Evolutionary conservation across 495 filamentous ascomycete species (phyloP).

Genomic region (Talaromyces liani): DNA sequence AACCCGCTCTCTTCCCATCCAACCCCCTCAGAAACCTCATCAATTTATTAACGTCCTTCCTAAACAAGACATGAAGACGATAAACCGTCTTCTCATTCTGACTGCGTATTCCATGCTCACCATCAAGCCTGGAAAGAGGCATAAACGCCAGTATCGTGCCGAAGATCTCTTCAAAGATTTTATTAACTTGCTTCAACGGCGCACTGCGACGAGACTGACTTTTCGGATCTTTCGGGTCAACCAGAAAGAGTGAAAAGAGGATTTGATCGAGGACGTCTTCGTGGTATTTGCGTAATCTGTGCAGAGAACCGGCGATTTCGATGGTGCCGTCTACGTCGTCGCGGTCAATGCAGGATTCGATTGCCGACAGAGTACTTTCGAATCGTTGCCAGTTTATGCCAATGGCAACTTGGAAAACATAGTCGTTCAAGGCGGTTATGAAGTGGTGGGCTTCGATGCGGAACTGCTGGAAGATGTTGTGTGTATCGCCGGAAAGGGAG

Average conservation of each 20-base stretch:
- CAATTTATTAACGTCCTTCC: conserved; percentile 63
- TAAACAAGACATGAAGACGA: conserved; percentile 55
- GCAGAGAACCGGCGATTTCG: conserved; percentile 50
- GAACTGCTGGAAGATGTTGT: conserved; percentile 52
- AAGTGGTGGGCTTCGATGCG: conserved; percentile 73
- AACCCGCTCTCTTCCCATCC: conserved; percentile 35
- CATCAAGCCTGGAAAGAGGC: conserved; percentile 36
- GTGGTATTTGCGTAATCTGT: conserved; percentile 60
- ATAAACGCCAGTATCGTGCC: conserved; percentile 62
- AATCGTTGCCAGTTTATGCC: conserved; percentile 63
- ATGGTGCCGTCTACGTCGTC: conserved; percentile 38
- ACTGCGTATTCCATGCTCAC: conserved; percentile 27
- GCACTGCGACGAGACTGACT: neutral
- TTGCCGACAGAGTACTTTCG: conserved; percentile 50
- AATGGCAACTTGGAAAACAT: conserved; percentile 74
- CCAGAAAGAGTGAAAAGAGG: conserved; percentile 63
- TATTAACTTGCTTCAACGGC: conserved; percentile 52
- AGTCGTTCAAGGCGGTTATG: conserved; percentile 54
- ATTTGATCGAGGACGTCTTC: conserved; percentile 73
- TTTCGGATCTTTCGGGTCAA: conserved; percentile 46
- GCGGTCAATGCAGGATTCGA: conserved; percentile 51
- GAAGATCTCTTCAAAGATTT: conserved; percentile 73
- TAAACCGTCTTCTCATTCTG: conserved; percentile 35
- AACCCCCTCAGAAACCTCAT: conserved; percentile 29
- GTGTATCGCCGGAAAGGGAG: conserved; percentile 27